Evolutionary conservation across 2,329 filamentous ascomycete species (phyloP).

Genomic region (Cladophialophora immunda): DNA sequence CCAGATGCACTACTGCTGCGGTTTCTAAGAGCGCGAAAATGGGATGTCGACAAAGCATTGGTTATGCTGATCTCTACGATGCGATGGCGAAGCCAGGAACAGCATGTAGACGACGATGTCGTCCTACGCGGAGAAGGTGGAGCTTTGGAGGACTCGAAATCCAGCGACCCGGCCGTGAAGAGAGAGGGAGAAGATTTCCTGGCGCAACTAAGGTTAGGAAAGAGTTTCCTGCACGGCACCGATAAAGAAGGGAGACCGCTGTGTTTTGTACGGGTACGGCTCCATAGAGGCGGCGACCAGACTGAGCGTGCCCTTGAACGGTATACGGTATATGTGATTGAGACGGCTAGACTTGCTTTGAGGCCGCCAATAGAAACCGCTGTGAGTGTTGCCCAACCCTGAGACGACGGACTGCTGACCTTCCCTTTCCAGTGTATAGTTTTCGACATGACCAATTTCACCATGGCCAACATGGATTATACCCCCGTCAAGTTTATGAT

Average conservation of each 20-base stretch:
- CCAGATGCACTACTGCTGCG: slow-evolving; percentile 84
- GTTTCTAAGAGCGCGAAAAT: slow-evolving; percentile 89
- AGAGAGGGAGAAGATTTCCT: slow-evolving; percentile 80
- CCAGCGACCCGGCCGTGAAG: slow-evolving; percentile 67
- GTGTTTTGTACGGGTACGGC: slow-evolving; percentile 81
- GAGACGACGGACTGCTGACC: background rate
- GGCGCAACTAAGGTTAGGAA: slow-evolving; percentile 84
- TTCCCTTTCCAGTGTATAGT: slow-evolving; percentile 73
- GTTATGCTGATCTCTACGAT: slow-evolving; percentile 95
- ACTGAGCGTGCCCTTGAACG: slow-evolving; percentile 81
- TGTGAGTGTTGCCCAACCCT: slow-evolving; percentile 63
- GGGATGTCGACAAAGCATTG: slow-evolving; percentile 92
- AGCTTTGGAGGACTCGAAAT: slow-evolving; percentile 69
- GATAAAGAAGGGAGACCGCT: slow-evolving; percentile 88
- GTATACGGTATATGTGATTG: slow-evolving; percentile 93
- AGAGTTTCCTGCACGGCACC: slow-evolving; percentile 87
- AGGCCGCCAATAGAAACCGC: slow-evolving; percentile 86
- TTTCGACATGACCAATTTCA: slow-evolving; percentile 96
- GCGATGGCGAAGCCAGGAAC: slow-evolving; percentile 84
- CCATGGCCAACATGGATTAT: slow-evolving; percentile 98
- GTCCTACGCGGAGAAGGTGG: slow-evolving; percentile 77
- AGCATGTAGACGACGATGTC: slow-evolving; percentile 89
- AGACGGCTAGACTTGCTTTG: slow-evolving; percentile 87
- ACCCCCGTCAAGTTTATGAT: slow-evolving; percentile 99
- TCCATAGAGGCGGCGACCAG: slow-evolving; percentile 86